Evolutionary conservation across 768 basidiomycete genomes (phyloP).

Genomic region (Lactifluus hygrophoroides): DNA sequence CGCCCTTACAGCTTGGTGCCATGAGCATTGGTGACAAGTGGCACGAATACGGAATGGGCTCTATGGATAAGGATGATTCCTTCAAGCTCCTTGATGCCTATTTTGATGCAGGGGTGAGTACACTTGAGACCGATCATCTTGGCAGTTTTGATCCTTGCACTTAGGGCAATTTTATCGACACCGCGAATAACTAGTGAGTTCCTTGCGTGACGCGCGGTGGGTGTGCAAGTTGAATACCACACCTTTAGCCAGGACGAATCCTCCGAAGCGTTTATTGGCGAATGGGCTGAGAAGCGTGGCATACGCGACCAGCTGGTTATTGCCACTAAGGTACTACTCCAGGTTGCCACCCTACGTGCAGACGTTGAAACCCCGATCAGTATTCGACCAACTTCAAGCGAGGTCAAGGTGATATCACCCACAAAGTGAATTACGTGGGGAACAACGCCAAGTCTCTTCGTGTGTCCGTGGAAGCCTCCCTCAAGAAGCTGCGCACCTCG

Average conservation of each 20-base stretch:
- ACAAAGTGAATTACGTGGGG: conserved; percentile 30
- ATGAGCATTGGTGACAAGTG: conserved; percentile 43
- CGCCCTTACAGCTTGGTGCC: conserved; percentile 40
- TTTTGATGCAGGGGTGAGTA: conserved; percentile 40
- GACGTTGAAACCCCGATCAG: conserved; percentile 13
- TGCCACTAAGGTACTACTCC: conserved; percentile 33
- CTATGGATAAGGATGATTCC: conserved; percentile 34
- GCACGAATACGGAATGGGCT: conserved; percentile 31
- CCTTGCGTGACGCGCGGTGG: background rate
- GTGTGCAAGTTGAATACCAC: background rate
- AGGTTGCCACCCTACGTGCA: background rate
- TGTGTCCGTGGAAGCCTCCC: conserved; percentile 32
- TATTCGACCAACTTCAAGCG: conserved; percentile 18
- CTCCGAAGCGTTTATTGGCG: conserved; percentile 47
- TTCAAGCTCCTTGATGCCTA: conserved; percentile 41
- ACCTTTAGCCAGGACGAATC: conserved; percentile 41
- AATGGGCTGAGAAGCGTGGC: conserved; percentile 39
- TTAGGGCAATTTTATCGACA: conserved; percentile 44
- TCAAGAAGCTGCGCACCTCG: conserved; percentile 38
- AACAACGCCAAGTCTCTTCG: conserved; percentile 38
- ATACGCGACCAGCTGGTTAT: conserved; percentile 42
- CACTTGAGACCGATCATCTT: conserved; percentile 15
- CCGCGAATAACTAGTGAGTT: conserved; percentile 38
- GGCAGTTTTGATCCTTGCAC: conserved; percentile 32
- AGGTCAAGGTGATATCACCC: conserved; percentile 19